phyloP scores from a whole-genome alignment of 306 rosid genomes.

The Prunus padus region DNA sequence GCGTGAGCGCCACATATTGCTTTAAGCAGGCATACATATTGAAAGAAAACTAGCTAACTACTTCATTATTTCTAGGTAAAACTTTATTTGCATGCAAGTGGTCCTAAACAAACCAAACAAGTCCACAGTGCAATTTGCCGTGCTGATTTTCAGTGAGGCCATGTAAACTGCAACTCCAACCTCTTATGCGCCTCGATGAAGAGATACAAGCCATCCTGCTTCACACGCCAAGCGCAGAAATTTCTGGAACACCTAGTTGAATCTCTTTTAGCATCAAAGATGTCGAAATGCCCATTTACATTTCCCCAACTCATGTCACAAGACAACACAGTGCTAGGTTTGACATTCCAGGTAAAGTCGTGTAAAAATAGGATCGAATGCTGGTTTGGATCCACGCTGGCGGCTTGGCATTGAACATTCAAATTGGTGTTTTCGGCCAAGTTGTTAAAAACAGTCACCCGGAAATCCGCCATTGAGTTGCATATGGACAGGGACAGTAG shows the following conservation, averaged over 20 bases:
- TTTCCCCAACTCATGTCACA: conserved; percentile 44
- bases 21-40: too few species aligned
- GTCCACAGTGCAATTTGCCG: not conserved
- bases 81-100: not conserved
- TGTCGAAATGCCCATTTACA: conserved; percentile 8
- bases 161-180: conserved; percentile 17
- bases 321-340: conserved; percentile 34
- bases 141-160: not conserved
- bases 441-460: not conserved
- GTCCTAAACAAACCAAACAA: not conserved
- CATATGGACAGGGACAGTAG: not conserved
- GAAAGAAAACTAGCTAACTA: too few species aligned
- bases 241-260: not conserved
- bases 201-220: conserved; percentile 9
- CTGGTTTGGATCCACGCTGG: not conserved
- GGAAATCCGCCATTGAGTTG: not conserved
- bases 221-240: conserved; percentile 5
- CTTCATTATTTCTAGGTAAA: too few species aligned
- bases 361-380: not conserved
- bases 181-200: not conserved
- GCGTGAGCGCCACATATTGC: too few species aligned
- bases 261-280: conserved; percentile 18
- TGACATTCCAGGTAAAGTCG: conserved; percentile 29
- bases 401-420: not conserved
- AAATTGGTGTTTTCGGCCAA: not conserved